These are phyloP conservation scores for Gremmenia infestans DNA, from an alignment of 2,329 filamentous ascomycete species.

Conservation along the genomic window DNA sequence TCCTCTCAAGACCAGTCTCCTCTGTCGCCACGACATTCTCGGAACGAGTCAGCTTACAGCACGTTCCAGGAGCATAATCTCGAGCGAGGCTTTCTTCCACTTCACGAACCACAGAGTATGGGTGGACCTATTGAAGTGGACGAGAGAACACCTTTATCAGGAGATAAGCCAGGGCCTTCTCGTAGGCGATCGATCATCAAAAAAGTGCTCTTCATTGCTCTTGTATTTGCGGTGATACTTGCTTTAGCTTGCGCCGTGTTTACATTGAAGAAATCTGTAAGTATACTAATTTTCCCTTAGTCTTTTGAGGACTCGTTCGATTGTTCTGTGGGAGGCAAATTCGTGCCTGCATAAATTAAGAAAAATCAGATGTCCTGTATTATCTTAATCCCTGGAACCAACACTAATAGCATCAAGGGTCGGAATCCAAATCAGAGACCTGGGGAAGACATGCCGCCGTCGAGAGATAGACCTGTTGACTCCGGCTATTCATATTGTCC, in stretches of 20 bases:
- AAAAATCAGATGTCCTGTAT: too few relatives aligned
- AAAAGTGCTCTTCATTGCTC: conserved; percentile 15
- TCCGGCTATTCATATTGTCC: conserved; percentile 19
- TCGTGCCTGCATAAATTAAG: too few relatives aligned
- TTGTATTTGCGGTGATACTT: conserved; percentile 16
- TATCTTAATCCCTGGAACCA: too few relatives aligned
- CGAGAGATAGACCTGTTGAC: conserved; percentile 12
- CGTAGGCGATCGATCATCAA: conserved; percentile 8
- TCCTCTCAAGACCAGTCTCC: not conserved
- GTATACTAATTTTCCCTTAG: not conserved
- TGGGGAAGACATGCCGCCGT: not conserved
- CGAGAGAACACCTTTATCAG: conserved; percentile 23
- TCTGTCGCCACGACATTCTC: conserved; percentile 1
- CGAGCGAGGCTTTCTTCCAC: conserved; percentile 17
- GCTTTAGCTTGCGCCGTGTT: conserved; percentile 7
- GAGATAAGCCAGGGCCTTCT: conserved; percentile 2
- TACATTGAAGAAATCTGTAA: conserved; percentile 8
- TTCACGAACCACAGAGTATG: conserved; percentile 26
- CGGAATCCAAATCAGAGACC: not conserved
- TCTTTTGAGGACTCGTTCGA: too few relatives aligned
- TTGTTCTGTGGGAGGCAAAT: too few relatives aligned
- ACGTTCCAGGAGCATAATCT: conserved; percentile 24
- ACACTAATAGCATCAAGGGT: not conserved
- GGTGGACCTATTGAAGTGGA: conserved; percentile 17
- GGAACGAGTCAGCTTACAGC: conserved; percentile 17